A percentile compares a stretch with the other conserved stretches of the same genome.
phyloP scores from a whole-genome alignment of 2,329 filamentous ascomycete genomes.

The Phoma sp. region DNA sequence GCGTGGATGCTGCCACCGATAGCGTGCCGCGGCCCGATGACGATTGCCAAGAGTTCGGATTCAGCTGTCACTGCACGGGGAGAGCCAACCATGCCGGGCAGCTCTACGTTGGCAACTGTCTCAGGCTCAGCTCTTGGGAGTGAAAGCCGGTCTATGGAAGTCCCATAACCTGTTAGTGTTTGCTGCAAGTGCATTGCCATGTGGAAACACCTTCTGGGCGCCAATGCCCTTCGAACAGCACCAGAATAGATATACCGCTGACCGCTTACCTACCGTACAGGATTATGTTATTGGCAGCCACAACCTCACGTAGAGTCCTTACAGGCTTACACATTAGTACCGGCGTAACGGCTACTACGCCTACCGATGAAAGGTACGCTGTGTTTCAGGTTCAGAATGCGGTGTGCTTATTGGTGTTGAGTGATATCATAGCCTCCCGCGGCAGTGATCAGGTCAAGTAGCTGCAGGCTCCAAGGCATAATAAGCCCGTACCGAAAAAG shows the following conservation, averaged over 20 bases:
- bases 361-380: constrained; percentile 7
- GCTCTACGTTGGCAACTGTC: background rate
- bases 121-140: background rate
- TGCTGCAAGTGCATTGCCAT: background rate
- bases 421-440: constrained; percentile 11
- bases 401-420: constrained; percentile 4
- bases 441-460: constrained; percentile 2
- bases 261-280: constrained; percentile 1
- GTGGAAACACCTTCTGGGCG: background rate
- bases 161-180: background rate
- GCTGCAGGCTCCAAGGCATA: constrained; percentile 1
- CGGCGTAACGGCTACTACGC: background rate
- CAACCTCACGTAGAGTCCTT: too few species aligned
- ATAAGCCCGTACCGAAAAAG: background rate
- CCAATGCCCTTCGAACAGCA: background rate
- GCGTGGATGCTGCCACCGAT: constrained; percentile 15
- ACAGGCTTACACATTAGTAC: background rate
- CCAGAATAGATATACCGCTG: background rate
- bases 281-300: too few species aligned
- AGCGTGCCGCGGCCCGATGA: constrained; percentile 31
- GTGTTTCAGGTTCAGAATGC: constrained; percentile 9
- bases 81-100: constrained; percentile 2
- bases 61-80: constrained; percentile 2
- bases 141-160: background rate
- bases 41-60: constrained; percentile 24